Evolutionary conservation across 441 rosid species (phyloP).

Genomic region (Populus hybrid): DNA sequence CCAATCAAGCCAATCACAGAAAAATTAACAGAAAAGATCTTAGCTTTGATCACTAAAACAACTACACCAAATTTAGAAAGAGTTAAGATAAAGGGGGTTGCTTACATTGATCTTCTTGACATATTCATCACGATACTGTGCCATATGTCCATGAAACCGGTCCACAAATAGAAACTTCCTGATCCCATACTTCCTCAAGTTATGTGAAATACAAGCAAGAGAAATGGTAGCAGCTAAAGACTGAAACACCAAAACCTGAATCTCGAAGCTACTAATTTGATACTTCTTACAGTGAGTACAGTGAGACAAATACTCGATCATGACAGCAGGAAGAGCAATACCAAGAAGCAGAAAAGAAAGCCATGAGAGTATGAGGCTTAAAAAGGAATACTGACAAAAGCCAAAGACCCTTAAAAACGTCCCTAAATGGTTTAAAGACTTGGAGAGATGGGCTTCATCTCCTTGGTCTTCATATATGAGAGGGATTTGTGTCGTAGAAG

Average conservation of each 20-base stretch:
- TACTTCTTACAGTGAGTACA: slow-evolving; percentile 20
- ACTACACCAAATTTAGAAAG: background rate
- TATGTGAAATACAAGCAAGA: slow-evolving; percentile 39
- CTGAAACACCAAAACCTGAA: slow-evolving; percentile 30
- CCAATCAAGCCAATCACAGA: background rate
- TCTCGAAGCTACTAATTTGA: slow-evolving; percentile 29
- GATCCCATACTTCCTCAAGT: slow-evolving; percentile 45
- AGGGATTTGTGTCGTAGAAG: background rate
- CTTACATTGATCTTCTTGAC: slow-evolving; percentile 36
- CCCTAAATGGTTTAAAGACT: slow-evolving; percentile 34
- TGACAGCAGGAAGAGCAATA: slow-evolving; percentile 26
- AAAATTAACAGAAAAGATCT: background rate
- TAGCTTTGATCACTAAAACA: background rate
- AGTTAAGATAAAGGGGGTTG: background rate
- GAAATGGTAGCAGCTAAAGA: slow-evolving; percentile 33
- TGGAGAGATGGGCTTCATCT: slow-evolving; percentile 28
- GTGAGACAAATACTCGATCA: slow-evolving; percentile 16
- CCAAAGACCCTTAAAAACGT: slow-evolving; percentile 39
- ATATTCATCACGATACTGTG: slow-evolving; percentile 30
- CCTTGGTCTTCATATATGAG: background rate
- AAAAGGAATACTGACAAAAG: slow-evolving; percentile 31
- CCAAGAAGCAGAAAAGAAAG: slow-evolving; percentile 32
- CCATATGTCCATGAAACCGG: slow-evolving; percentile 30
- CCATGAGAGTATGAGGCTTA: slow-evolving; percentile 33
- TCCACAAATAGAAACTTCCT: slow-evolving; percentile 50